Base-by-base conservation (phyloP, 805 yeast species). In the Pichia paraexigua region DNA sequence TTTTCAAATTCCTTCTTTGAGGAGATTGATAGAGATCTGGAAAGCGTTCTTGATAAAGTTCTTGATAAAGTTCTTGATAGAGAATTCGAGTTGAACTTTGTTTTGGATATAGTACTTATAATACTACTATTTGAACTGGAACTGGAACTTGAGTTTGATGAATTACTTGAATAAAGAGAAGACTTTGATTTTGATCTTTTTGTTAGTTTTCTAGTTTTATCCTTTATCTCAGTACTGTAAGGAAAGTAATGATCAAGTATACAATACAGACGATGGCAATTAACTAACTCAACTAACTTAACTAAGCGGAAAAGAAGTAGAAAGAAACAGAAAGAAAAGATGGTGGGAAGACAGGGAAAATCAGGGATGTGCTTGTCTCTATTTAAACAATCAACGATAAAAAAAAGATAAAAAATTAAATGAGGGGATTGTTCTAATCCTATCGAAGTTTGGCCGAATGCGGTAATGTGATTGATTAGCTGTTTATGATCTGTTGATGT, bases 171-270 rank as follows among this genome's bases (percentile, higher is more conserved):
- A 25, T 28, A 27, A 18, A 47, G 25, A 22, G 49, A 46, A 18
- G 40, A 45, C 17, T 32, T 20, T 46, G 41, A 18, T 41, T 40
- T 28, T 41, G 28, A 35, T 37, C 21, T 35, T 27, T 20, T 40
- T 10, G 45, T 40, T 32, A 47, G 10, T 17, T 42, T 46, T 46
- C 41, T 46, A 12, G 53, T 52, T 41, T 41, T 30, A 3, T 32
- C 32, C 27, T 45, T 40, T 12, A 43, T 18, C 18, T 37, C 25
- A 21, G 22, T 12, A 20, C 42, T 50, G 35, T 43, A 27, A 43
- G 5, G 28, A 28, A 18, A 18, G 5, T 2, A n/a, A n/a, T 17
- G 20, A 17, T n/a, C 39, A 35, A 17, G 7, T 17, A 17, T 7
- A 35, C 39, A 35, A 35, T 7, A 35, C 20, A 35, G 12, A 6